Evolutionary conservation across 495 filamentous ascomycete species (phyloP).

Genomic region (Neurospora sp.): DNA sequence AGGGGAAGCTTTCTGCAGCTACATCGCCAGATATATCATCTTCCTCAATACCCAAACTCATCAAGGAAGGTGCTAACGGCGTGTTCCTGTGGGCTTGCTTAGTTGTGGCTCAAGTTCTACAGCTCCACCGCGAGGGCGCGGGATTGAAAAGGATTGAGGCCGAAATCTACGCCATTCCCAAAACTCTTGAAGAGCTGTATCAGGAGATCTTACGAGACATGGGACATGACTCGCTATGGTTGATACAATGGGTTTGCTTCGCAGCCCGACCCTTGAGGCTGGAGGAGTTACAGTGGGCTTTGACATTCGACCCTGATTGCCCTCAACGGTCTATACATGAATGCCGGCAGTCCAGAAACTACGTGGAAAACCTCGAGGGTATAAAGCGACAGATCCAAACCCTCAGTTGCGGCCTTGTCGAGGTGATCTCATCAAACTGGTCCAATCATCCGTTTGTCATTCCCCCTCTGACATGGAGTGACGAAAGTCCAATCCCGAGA

Average conservation of each 20-base stretch:
- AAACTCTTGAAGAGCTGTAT: slow-evolving; percentile 20
- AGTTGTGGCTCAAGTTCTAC: slow-evolving; percentile 14
- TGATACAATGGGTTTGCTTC: slow-evolving; percentile 29
- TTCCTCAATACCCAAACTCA: slow-evolving; percentile 11
- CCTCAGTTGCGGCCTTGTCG: slow-evolving; percentile 27
- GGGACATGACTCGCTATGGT: slow-evolving; percentile 6
- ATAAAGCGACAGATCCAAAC: slow-evolving; percentile 21
- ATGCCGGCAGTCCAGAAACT: slow-evolving; percentile 6
- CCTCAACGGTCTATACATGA: slow-evolving; percentile 10
- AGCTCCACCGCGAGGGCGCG: slow-evolving; percentile 9
- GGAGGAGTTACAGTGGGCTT: slow-evolving; percentile 23
- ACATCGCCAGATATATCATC: neutral
- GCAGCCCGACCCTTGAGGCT: slow-evolving; percentile 16
- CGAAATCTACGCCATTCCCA: slow-evolving; percentile 10
- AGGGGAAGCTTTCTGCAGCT: neutral
- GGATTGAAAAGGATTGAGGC: slow-evolving; percentile 6
- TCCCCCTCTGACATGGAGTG: neutral
- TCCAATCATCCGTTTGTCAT: neutral
- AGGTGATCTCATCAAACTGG: slow-evolving; percentile 7
- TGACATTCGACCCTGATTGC: slow-evolving; percentile 16
- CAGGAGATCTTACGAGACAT: slow-evolving; percentile 15
- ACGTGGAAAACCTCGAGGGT: slow-evolving; percentile 3
- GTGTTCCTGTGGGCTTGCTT: slow-evolving; percentile 28
- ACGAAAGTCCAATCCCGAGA: neutral
- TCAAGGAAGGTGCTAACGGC: slow-evolving; percentile 18